A percentile compares a stretch with the other conserved stretches of the same genome.
phyloP scores from a whole-genome alignment of 2,329 filamentous ascomycete species.

The Trichoderma atrobrunneum region DNA sequence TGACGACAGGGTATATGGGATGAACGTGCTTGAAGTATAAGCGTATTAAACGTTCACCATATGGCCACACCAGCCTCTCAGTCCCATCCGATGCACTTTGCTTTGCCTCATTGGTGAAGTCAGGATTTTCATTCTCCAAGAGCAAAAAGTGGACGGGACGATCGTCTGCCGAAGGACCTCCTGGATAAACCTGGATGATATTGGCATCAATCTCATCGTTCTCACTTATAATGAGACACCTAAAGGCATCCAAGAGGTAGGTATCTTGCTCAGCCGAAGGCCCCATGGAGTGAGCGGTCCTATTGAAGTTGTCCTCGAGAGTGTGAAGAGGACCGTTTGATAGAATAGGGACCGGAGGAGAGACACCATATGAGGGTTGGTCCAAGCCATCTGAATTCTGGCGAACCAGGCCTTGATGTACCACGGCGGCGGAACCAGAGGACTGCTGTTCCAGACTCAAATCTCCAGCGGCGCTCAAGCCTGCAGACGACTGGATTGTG shows the following conservation, averaged over 20 bases:
- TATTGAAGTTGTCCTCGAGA: slow-evolving; percentile 41
- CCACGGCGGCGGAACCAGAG: slow-evolving; percentile 24
- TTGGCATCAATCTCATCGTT: slow-evolving; percentile 45
- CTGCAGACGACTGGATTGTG: slow-evolving; percentile 14
- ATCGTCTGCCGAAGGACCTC: slow-evolving; percentile 33
- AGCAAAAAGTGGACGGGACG: slow-evolving; percentile 47
- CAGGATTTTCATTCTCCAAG: slow-evolving; percentile 44
- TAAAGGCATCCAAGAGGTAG: slow-evolving; percentile 45
- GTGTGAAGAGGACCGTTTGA: slow-evolving; percentile 29
- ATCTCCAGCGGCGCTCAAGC: slow-evolving; percentile 6
- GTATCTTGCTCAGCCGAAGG: slow-evolving; percentile 46
- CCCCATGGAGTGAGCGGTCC: slow-evolving; percentile 46
- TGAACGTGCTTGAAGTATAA: slow-evolving; percentile 48
- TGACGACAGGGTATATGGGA: slow-evolving; percentile 42
- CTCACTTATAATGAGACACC: slow-evolving; percentile 45
- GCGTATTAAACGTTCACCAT: slow-evolving; percentile 41
- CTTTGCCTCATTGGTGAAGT: slow-evolving; percentile 39
- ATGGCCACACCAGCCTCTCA: slow-evolving; percentile 40
- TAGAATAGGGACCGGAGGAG: not conserved
- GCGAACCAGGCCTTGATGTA: slow-evolving; percentile 28
- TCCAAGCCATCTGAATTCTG: slow-evolving; percentile 8
- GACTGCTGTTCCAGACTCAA: not conserved
- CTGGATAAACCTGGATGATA: slow-evolving; percentile 42
- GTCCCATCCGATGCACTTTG: slow-evolving; percentile 40
- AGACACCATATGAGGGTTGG: slow-evolving; percentile 3